These are phyloP conservation scores for Metschnikowia anglica DNA, from an alignment of 805 yeast species.

Conservation along the genomic window DNA sequence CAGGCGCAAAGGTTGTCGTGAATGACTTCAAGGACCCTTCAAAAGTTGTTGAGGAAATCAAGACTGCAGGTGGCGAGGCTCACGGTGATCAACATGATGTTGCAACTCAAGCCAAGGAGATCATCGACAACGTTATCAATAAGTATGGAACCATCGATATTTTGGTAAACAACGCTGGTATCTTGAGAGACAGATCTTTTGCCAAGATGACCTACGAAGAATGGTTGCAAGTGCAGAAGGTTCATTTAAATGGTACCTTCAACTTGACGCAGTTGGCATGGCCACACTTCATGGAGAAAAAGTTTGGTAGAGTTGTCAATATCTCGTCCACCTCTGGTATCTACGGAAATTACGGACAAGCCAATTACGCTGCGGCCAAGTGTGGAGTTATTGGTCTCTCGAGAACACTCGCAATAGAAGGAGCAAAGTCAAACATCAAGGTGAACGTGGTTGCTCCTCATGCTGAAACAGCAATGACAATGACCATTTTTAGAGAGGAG, in stretches of 20 bases:
- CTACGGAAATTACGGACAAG: constrained; percentile 96
- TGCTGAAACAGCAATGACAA: constrained; percentile 97
- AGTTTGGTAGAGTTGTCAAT: constrained; percentile 79
- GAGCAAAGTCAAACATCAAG: constrained; percentile 70
- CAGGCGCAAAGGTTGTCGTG: constrained; percentile 93
- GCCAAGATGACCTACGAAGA: constrained; percentile 78
- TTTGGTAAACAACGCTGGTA: constrained; percentile 91
- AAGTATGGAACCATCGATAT: constrained; percentile 82
- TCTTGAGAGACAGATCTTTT: constrained; percentile 85
- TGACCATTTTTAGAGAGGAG: constrained; percentile 74
- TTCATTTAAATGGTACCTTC: constrained; percentile 81
- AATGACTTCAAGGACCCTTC: constrained; percentile 83
- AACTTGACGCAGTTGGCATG: constrained; percentile 84
- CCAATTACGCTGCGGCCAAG: constrained; percentile 93
- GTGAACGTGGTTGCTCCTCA: constrained; percentile 92
- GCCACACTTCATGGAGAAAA: constrained; percentile 82
- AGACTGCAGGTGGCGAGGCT: constrained; percentile 71
- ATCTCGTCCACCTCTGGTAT: constrained; percentile 95
- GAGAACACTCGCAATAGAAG: constrained; percentile 86
- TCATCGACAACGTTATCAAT: constrained; percentile 73
- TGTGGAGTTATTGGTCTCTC: constrained; percentile 84
- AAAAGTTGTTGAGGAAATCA: constrained; percentile 72
- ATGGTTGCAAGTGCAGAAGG: constrained; percentile 78
- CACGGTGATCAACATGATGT: constrained; percentile 84
- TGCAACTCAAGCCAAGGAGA: constrained; percentile 67